These are phyloP conservation scores for Epichloe amarillans DNA, from an alignment of 2,329 filamentous ascomycete species.

Conservation along the genomic window DNA sequence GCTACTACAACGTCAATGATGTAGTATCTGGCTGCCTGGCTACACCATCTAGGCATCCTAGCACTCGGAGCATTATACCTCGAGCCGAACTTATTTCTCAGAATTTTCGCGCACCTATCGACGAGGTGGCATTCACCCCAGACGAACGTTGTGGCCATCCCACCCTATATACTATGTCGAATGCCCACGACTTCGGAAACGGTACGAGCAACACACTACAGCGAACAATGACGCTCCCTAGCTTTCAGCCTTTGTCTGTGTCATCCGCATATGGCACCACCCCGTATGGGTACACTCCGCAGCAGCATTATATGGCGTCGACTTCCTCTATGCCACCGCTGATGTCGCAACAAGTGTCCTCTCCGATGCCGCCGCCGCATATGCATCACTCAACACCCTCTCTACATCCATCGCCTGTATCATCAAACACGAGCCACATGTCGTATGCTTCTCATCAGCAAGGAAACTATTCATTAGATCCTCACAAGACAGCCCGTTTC, in stretches of 20 bases:
- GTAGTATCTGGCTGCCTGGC: slow-evolving; percentile 48
- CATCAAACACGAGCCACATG: background rate
- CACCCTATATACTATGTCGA: slow-evolving; percentile 6
- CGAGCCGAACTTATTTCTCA: slow-evolving; percentile 46
- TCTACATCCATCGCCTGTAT: slow-evolving; percentile 7
- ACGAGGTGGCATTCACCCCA: slow-evolving; percentile 36
- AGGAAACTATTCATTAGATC: slow-evolving; percentile 12
- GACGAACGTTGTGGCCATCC: slow-evolving; percentile 2
- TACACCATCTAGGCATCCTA: slow-evolving; percentile 39
- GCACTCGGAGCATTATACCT: slow-evolving; percentile 31
- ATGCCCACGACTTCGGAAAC: slow-evolving; percentile 7
- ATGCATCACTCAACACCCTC: slow-evolving; percentile 7
- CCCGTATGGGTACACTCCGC: slow-evolving; percentile 7
- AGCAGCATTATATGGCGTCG: slow-evolving; percentile 1
- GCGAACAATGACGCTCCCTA: slow-evolving; percentile 14
- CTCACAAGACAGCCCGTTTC: slow-evolving; percentile 6
- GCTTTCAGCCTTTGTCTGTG: slow-evolving; percentile 6
- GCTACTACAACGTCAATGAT: slow-evolving; percentile 76
- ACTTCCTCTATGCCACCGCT: slow-evolving; percentile 2
- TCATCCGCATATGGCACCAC: background rate
- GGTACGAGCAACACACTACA: slow-evolving; percentile 10
- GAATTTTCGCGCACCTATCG: slow-evolving; percentile 53
- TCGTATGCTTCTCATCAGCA: slow-evolving; percentile 4
- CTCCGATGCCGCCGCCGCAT: background rate
- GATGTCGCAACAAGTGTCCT: slow-evolving; percentile 3